phyloP scores from a whole-genome alignment of 2,329 filamentous ascomycete species.

The Fusarium pseudoanthophilum region DNA sequence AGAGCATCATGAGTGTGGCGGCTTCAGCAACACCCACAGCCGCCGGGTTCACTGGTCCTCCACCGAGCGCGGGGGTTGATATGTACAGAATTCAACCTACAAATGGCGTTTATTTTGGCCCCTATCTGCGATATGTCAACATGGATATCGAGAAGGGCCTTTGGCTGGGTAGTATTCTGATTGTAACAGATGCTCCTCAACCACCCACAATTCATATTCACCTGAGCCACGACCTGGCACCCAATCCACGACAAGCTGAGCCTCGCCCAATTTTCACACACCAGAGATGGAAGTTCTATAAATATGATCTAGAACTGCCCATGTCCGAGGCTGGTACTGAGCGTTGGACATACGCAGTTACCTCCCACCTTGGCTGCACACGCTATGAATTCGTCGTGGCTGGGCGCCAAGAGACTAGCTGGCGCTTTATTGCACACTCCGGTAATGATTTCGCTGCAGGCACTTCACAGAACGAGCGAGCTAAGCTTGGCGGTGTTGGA shows the following conservation, averaged over 20 bases:
- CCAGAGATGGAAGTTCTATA: conserved; percentile 94
- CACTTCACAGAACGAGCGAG: conserved; percentile 86
- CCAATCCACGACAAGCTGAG: conserved; percentile 88
- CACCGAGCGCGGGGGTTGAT: conserved; percentile 87
- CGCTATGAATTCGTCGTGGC: conserved; percentile 97
- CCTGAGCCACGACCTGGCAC: conserved; percentile 87
- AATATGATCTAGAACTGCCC: conserved; percentile 88
- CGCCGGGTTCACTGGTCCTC: conserved; percentile 88
- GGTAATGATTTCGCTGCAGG: conserved; percentile 94
- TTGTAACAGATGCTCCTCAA: conserved; percentile 90
- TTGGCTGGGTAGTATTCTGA: conserved; percentile 93
- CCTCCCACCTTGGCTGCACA: conserved; percentile 96
- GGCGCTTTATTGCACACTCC: conserved; percentile 95
- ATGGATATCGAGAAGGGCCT: conserved; percentile 93
- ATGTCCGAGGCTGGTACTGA: conserved; percentile 84
- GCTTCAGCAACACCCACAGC: conserved; percentile 78
- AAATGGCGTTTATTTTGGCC: conserved; percentile 97
- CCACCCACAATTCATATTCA: conserved; percentile 97
- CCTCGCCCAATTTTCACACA: conserved; percentile 86
- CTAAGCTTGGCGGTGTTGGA: conserved; percentile 86
- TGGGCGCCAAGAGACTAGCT: conserved; percentile 87
- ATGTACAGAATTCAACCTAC: conserved; percentile 94
- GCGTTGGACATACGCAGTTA: conserved; percentile 98
- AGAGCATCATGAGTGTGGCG: conserved; percentile 86
- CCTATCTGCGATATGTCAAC: conserved; percentile 94